These are phyloP conservation scores for Millerago galiae DNA, from an alignment of 805 yeast genomes.

Conservation along the genomic window DNA sequence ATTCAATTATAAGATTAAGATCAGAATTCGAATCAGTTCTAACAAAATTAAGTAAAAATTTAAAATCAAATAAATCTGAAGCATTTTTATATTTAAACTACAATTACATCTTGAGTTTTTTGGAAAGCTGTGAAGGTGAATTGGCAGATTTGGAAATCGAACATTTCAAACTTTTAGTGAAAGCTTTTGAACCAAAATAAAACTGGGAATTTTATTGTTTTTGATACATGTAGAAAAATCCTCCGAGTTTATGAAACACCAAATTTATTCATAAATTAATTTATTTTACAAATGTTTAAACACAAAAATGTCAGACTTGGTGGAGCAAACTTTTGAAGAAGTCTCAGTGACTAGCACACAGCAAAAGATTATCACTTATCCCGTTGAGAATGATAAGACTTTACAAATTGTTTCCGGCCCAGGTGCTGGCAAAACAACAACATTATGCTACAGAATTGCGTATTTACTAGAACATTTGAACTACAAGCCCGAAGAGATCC, in stretches of 20 bases:
- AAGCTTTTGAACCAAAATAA: constrained; percentile 30
- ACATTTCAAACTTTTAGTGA: constrained; percentile 39
- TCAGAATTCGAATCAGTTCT: constrained; percentile 75
- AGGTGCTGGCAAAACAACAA: constrained; percentile 67
- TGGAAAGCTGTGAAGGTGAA: constrained; percentile 33
- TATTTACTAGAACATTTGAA: constrained; percentile 32
- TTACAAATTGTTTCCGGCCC: constrained; percentile 62
- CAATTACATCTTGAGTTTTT: constrained; percentile 22
- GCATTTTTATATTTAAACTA: constrained; percentile 58
- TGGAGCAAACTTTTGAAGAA: constrained; percentile 2
- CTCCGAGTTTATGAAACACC: no score
- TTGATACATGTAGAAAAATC: no score
- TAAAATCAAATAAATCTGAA: constrained; percentile 45
- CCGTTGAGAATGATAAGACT: constrained; percentile 33
- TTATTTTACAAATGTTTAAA: no score
- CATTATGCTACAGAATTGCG: constrained; percentile 48
- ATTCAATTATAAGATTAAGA: constrained; percentile 60
- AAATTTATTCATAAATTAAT: no score
- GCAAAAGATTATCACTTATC: constrained; percentile 35
- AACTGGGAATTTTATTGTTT: background rate
- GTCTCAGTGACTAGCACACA: constrained; percentile 39
- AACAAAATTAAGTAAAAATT: constrained; percentile 56
- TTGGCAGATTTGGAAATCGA: constrained; percentile 36
- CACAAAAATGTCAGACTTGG: no score
- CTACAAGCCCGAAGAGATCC: constrained; percentile 45